A percentile compares a stretch with the other conserved stretches of the same genome.
These are phyloP conservation scores for Yamadazyma aaseri DNA, from an alignment of 1,139 yeast genomes.

Conservation along the genomic window DNA sequence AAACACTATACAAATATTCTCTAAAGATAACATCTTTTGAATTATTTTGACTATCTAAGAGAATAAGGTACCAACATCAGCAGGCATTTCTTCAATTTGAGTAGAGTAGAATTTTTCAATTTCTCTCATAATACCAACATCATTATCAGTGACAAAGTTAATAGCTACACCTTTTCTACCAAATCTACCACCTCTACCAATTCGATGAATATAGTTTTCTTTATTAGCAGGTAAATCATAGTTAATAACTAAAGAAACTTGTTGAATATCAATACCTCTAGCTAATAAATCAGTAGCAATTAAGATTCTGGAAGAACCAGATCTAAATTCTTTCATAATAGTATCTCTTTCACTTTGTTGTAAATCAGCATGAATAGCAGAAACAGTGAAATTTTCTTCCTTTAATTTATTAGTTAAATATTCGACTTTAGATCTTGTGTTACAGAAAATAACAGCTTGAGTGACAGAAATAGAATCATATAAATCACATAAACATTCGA, in stretches of 20 bases:
- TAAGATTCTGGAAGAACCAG: conserved; percentile 96
- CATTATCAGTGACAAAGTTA: conserved; percentile 91
- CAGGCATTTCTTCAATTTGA: conserved; percentile 98
- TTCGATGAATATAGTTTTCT: conserved; percentile 98
- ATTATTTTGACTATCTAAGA: conserved; percentile 39
- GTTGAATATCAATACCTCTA: conserved; percentile 99
- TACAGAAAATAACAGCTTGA: conserved; percentile 99
- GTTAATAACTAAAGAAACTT: conserved; percentile 96
- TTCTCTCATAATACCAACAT: conserved; percentile 93
- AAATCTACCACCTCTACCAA: conserved; percentile 99
- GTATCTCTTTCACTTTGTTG: conserved; percentile 96
- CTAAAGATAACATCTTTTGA: too few species aligned
- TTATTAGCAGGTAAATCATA: conserved; percentile 96
- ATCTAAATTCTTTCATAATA: conserved; percentile 98
- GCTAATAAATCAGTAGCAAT: conserved; percentile 98
- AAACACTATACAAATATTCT: conserved; percentile 1
- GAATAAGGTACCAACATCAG: conserved; percentile 83
- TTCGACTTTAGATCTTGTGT: conserved; percentile 98
- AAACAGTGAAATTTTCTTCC: conserved; percentile 88
- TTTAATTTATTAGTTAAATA: conserved; percentile 83
- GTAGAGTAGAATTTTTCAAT: conserved; percentile 98
- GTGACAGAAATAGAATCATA: conserved; percentile 97
- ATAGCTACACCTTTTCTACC: conserved; percentile 99
- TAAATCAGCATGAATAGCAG: conserved; percentile 97
- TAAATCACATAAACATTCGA: conserved; percentile 93